phyloP scores from a whole-genome alignment of 129 eudicot species.

The Flaveria linearis region DNA sequence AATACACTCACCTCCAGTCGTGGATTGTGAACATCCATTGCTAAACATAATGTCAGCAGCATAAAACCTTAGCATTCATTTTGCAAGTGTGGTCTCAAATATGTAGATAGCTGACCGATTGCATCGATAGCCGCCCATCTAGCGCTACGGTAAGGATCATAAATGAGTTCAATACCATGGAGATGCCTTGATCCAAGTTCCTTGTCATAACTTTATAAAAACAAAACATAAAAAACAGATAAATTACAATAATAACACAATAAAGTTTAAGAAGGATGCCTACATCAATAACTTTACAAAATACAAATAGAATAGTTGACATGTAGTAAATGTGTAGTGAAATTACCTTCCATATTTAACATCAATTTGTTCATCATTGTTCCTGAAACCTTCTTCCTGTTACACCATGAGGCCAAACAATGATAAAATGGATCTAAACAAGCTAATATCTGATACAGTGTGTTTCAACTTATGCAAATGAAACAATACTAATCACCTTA shows the following conservation, averaged over 20 bases:
- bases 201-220: constrained; percentile 70
- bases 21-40: constrained; percentile 67
- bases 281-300: not conserved
- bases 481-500: no score
- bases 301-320: not conserved
- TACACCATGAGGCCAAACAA: no score
- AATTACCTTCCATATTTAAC: no score
- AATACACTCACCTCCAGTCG: constrained; percentile 76
- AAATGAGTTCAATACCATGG: constrained; percentile 85
- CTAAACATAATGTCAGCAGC: constrained; percentile 75
- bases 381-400: no score
- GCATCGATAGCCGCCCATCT: constrained; percentile 99
- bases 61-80: constrained; percentile 68
- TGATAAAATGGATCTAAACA: no score
- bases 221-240: not conserved
- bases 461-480: no score
- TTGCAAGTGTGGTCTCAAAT: constrained; percentile 95
- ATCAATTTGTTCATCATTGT: no score
- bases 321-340: not conserved
- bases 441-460: no score
- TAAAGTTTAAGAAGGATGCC: not conserved
- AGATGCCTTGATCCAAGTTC: constrained; percentile 83
- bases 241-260: not conserved
- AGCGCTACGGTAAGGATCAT: constrained; percentile 90
- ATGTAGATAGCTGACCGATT: constrained; percentile 92